Evolutionary conservation across 176 grass and related monocot species (phyloP), one percentile per base, ranked within the genome.

Genomic region (Musa troglodytarum): DNA sequence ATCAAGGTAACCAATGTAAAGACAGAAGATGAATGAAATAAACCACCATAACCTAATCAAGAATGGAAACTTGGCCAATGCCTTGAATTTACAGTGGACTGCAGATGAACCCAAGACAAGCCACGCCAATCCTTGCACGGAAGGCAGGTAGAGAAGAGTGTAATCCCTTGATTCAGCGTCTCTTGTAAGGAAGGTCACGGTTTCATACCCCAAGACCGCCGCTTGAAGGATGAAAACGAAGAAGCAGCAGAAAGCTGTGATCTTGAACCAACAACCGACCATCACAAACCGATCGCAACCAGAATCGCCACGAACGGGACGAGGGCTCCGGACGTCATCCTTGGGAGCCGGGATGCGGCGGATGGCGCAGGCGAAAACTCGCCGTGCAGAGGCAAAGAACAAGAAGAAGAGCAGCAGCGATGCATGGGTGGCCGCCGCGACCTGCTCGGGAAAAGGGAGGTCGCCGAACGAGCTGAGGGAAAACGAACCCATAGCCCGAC

Each of bases 11-110:
- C 76, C 83, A 16, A 87, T 86, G 84, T 81, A 89, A 49, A 80
- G 50, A 84, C 82, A 91, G 58, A 99, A 75, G 12, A 83, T 61
- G 81, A 91, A 94, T 80, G 95, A 83, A 58, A 91, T n/a, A 26
- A 87, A 75, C 90, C 95, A 99, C 95, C 95, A 99, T 58, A 99
- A 70, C 21, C 95, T 82, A 25, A 91, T 77, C 51, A 91, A 75
- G 52, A 81, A 77, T 3, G 95, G 90, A 84, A 99, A 88, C 80
- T 76, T 91, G 67, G 17, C 52, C 73, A 85, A 71, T 8, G 71
- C 79, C 28, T 73, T 62, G 20, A 70, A 49, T 82, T 82, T 89
- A 16, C 81, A 89, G 63, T 80, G 86, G 51, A 87, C 26, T 1
- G 88, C 81, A 10, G 84, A 86, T 74, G 77, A 82, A 20, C 84